phyloP scores from a whole-genome alignment of 208 protist species.

The Crithidia expoeki region DNA sequence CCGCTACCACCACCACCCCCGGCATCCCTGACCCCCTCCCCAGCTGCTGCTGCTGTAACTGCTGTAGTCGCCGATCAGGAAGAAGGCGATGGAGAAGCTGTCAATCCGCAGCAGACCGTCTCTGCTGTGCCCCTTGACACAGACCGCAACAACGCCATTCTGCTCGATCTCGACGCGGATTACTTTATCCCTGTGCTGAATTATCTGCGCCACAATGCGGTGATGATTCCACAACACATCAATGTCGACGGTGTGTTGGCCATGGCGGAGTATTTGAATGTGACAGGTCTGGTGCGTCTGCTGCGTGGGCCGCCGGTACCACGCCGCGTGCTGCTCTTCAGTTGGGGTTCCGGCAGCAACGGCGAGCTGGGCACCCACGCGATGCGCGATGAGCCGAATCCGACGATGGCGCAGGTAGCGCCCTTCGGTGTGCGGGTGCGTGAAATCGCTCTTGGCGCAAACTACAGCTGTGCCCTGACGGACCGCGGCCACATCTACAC shows the following conservation, averaged over 20 bases:
- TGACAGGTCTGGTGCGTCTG: constrained; percentile 55
- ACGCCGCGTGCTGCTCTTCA: constrained; percentile 69
- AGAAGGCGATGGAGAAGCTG: constrained; percentile 25
- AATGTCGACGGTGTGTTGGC: constrained; percentile 64
- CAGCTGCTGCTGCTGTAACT: constrained; percentile 3
- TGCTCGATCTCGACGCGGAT: constrained; percentile 83
- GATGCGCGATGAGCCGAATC: constrained; percentile 56
- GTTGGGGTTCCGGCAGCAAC: constrained; percentile 77
- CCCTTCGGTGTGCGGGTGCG: constrained; percentile 70
- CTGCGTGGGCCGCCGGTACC: constrained; percentile 45
- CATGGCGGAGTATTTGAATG: constrained; percentile 78
- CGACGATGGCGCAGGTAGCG: constrained; percentile 60
- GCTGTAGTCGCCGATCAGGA: not conserved
- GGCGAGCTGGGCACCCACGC: constrained; percentile 84
- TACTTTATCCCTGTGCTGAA: constrained; percentile 86
- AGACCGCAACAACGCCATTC: constrained; percentile 62
- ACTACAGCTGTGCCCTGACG: constrained; percentile 80
- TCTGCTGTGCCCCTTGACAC: constrained; percentile 50
- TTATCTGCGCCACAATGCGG: constrained; percentile 70
- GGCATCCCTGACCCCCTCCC: not conserved
- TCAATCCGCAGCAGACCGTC: constrained; percentile 26
- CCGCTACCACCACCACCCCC: not conserved
- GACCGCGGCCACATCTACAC: constrained; percentile 71
- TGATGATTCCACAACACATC: constrained; percentile 65
- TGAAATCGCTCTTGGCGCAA: constrained; percentile 79